Percentiles rank a stretch among this genome's conserved stretches.
phyloP scores from a whole-genome alignment of 2,329 filamentous ascomycete species.

The Claviceps sp. region DNA sequence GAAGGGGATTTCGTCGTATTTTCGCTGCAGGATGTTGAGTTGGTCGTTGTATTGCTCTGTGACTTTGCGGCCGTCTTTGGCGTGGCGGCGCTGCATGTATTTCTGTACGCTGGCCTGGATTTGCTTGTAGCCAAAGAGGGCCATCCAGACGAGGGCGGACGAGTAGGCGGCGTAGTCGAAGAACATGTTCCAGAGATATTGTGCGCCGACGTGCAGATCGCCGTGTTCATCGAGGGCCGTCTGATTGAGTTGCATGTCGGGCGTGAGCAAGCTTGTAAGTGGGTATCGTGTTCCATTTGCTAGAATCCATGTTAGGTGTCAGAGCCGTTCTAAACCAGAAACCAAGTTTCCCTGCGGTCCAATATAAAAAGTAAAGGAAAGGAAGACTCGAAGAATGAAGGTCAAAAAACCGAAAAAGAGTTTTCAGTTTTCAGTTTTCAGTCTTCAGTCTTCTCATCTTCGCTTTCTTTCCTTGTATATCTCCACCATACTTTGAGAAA shows the following conservation, averaged over 20 bases:
- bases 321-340: background rate
- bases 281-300: constrained; percentile 23
- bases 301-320: constrained; percentile 1
- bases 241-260: constrained; percentile 29
- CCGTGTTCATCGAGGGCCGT: constrained; percentile 35
- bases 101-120: constrained; percentile 32
- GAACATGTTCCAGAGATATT: constrained; percentile 44
- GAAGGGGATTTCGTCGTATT: constrained; percentile 30
- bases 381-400: background rate
- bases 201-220: constrained; percentile 42
- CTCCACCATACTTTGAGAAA: too few species aligned
- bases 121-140: constrained; percentile 38
- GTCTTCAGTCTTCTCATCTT: too few species aligned
- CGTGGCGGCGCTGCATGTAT: constrained; percentile 23
- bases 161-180: constrained; percentile 47
- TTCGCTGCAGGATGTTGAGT: constrained; percentile 44
- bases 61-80: constrained; percentile 21
- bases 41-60: constrained; percentile 45
- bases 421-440: too few species aligned
- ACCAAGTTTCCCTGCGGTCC: background rate
- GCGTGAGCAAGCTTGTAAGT: constrained; percentile 18
- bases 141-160: constrained; percentile 45
- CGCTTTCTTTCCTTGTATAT: too few species aligned
- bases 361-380: background rate
- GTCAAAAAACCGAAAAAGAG: background rate